Evolutionary conservation across 805 yeast species (phyloP).

Genomic region (Sungouiozyma intestinalis): DNA sequence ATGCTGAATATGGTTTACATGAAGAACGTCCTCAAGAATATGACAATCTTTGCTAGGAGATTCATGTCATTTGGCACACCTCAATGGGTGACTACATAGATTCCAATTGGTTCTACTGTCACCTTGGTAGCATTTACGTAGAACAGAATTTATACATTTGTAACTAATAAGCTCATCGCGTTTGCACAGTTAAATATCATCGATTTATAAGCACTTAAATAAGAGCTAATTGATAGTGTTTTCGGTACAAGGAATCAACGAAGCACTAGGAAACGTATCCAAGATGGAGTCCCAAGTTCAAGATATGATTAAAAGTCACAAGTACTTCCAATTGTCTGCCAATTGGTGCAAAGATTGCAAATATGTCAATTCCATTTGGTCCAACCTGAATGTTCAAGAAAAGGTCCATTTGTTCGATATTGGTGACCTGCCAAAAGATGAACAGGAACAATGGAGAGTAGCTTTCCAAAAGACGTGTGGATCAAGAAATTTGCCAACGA

Average conservation of each 20-base stretch:
- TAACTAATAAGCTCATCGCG: neutral
- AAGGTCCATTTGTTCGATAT: conserved; percentile 47
- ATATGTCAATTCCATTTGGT: conserved; percentile 48
- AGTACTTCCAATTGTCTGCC: conserved; percentile 50
- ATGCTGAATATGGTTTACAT: conserved; percentile 48
- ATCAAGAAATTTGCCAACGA: conserved; percentile 27
- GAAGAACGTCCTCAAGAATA: conserved; percentile 35
- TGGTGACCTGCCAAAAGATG: conserved; percentile 17
- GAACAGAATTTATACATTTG: neutral
- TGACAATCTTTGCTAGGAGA: conserved; percentile 7
- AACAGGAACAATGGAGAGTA: conserved; percentile 24
- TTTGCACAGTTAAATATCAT: neutral
- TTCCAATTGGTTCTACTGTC: too few relatives aligned
- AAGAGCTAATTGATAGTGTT: too few relatives aligned
- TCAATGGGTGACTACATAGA: too few relatives aligned
- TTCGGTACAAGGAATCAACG: too few relatives aligned
- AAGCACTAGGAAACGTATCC: conserved; percentile 8
- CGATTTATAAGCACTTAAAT: too few relatives aligned
- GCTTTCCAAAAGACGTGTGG: conserved; percentile 26
- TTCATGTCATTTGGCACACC: too few relatives aligned
- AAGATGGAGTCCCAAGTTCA: conserved; percentile 28
- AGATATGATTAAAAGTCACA: conserved; percentile 36
- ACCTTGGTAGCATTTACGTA: too few relatives aligned
- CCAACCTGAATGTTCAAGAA: conserved; percentile 38
- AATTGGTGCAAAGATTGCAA: conserved; percentile 77